These are phyloP conservation scores for Ensete glaucum DNA, from an alignment of 176 grass and related monocot genomes.

Conservation along the genomic window DNA sequence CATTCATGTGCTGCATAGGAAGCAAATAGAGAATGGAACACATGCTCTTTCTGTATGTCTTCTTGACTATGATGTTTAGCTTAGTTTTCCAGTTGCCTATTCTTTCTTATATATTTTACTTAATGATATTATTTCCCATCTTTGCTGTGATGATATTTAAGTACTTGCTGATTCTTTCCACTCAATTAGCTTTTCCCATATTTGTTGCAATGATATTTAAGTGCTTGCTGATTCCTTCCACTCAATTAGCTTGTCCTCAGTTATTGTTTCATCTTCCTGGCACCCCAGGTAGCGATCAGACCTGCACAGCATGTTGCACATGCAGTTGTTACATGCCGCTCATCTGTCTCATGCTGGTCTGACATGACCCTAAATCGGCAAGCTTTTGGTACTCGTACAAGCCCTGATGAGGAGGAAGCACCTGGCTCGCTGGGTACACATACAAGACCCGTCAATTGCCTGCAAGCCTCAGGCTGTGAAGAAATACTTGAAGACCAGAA, in stretches of 20 bases:
- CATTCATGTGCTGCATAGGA: too few species aligned
- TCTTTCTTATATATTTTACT: background rate
- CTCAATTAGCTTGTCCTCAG: background rate
- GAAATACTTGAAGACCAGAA: background rate
- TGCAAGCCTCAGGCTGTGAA: background rate
- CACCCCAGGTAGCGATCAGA: slow-evolving; percentile 26
- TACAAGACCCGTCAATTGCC: background rate
- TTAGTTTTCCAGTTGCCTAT: too few species aligned
- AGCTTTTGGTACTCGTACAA: slow-evolving; percentile 3
- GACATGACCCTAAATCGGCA: slow-evolving; percentile 23
- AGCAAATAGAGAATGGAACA: too few species aligned
- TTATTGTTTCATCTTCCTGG: background rate
- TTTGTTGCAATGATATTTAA: background rate
- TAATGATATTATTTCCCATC: background rate
- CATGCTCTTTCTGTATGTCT: too few species aligned
- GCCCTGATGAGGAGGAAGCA: slow-evolving; percentile 17
- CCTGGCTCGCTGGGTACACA: background rate
- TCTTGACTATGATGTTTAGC: too few species aligned
- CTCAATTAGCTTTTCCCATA: background rate
- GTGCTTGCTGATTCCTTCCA: background rate
- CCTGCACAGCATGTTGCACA: slow-evolving; percentile 11
- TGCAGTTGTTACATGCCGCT: slow-evolving; percentile 24
- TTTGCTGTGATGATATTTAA: background rate
- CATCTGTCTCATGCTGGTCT: slow-evolving; percentile 38
- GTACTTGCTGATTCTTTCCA: background rate